Base-by-base conservation (phyloP, 2,329 filamentous ascomycete genomes). In the Amphichorda felina region DNA sequence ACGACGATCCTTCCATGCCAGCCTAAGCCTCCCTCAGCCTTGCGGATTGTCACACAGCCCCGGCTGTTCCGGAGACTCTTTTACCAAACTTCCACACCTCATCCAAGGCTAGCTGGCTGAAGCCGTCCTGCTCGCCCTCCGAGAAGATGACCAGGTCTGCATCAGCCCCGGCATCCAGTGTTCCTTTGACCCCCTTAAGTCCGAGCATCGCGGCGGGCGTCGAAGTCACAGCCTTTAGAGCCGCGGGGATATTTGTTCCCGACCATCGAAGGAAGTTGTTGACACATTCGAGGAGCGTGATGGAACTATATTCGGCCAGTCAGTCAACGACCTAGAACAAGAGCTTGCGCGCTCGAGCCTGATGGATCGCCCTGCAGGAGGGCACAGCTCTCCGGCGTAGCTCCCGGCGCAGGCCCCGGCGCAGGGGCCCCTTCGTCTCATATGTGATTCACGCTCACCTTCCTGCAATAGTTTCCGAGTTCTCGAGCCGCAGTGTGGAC, bases 241-340 rank as follows among this genome's bases (percentile, higher is more conserved):
- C 82, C 49, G 79, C 70, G 0, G 81, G 73, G 25, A 88, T 68
- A 25, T 66, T 68, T 5, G 74, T 70, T 11, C 79, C 80, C 2
- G 79, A 79, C 79, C 80, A 89, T 39, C 70, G 70, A 45, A 85
- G 64, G 54, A 91, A 88, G 56, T 91, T 91, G 50, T 77, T 81
- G 37, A 88, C 75, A 47, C 85, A 91, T 46, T 89, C 81, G 28
- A 88, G 70, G n/a, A 93, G 65, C 6, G 79, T 79, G 35, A 79
- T 76, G 29, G 76, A 77, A 45, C 75, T 80, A 9, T 6, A 8
- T 4, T 24, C 25, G 21, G 16, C 13, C 5, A 22, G 14, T 27
- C n/a, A 34, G 35, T 29, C 6, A 29, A n/a, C 21, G 21, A n/a
- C n/a, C 27, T 13, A 6, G 27, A n/a, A 29, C 15, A 29, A 16